Evolutionary conservation across 106 monocot species (phyloP), one percentile per base, ranked within the genome.

Genomic region (Phalaenopsis equestris): DNA sequence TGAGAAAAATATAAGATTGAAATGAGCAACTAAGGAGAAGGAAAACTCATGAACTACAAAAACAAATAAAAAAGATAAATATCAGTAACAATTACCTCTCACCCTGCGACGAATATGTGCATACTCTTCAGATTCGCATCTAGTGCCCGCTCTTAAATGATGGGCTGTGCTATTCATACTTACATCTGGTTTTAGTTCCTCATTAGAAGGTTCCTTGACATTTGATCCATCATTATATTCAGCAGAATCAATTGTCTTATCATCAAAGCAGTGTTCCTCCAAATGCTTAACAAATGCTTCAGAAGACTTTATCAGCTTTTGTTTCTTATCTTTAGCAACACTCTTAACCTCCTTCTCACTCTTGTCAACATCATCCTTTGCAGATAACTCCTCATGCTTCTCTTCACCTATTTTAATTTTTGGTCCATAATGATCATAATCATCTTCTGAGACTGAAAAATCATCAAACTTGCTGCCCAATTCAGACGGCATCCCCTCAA

Each of bases 61-160:
- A 56, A 19, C 19, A 47, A 80, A 79, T 64, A 43, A 52, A 64
- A 18, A 39, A 2, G 46, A 67, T 41, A 21, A 75, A 56, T 55
- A 42, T 61, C 56, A 1, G 11, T 67, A 82, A 48, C 18, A 19
- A 57, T 82, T 78, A 97, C 96, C 92, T 90, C 91, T 90, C 6
- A 93, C 80, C 75, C 92, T 89, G n/a, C 90, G 88, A 12, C 90
- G 92, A 42, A 89, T 81, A 21, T 88, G 86, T 38, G 83, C 68
- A 73, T 87, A 72, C 86, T 98, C 94, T 80, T 92, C 94, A 8
- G 89, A 98, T 56, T 93, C 94, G 52, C 64, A 72, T 39, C 68
- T 74, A 24, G 70, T n/a, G 56, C 74, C 42, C 78, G 82, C 80
- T 72, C 90, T 84, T 82, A 93, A 76, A 46, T 87, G 90, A 58